Base-by-base conservation (phyloP, 495 filamentous ascomycete genomes). In the Penicillium parvum region DNA sequence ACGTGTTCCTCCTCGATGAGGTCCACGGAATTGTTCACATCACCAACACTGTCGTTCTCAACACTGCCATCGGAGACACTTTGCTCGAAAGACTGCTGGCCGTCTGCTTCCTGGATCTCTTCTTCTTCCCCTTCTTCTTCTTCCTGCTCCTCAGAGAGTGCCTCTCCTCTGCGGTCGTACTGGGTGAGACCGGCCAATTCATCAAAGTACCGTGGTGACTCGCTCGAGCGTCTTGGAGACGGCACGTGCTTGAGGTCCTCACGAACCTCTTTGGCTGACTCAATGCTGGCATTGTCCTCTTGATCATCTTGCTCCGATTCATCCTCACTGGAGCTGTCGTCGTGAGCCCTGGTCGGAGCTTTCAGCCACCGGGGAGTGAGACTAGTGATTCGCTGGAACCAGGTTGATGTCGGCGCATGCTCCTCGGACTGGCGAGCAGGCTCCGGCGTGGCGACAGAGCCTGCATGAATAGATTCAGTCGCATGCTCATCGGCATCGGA, bases 361-460 rank as follows among this genome's bases (percentile, higher is more conserved):
- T 62, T 68, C 42, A 69, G 40, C 68, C 68, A 72, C 46, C 57
- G 50, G 9, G 68, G 68, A 1, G 66, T 72, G 30, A 68, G 43
- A 45, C 53, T 65, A n/a, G 63, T 63, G 32, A 72, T 61, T 50
- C 40, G 54, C 32, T 61, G 52, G 36, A 67, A 63, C 68, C 64
- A 69, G 37, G 68, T 63, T 43, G 66, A 64, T 44, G 50, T 46
- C 32, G 53, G 59, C 12, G 30, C 47, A 7, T 60, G 40, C 8
- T 34, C 47, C 22, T 40, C 49, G 14, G 47, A 39, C 20, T 43
- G 52, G 11, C 34, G 54, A 22, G 43, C 32, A 35, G 35, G 53
- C 11, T 48, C 42, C n/a, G 67, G 64, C 26, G 65, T 69, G 12
- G 50, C 41, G 16, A 50, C 40, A 12, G 47, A 33, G 26, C 49